These are phyloP conservation scores for Cicer yamashitae DNA, from an alignment of 306 rosid genomes.

Conservation along the genomic window DNA sequence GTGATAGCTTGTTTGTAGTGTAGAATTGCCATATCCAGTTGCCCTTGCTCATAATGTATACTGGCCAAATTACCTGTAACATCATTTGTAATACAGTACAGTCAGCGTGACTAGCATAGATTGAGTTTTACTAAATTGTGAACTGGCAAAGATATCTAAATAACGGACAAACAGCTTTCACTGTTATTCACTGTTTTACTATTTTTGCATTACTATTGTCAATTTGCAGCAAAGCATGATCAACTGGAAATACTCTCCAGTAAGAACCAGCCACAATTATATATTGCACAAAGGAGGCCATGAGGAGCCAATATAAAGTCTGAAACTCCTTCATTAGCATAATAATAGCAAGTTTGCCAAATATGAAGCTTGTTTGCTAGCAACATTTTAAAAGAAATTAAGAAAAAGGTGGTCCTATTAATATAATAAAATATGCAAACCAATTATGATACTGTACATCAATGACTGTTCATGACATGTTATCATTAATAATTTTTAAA, in stretches of 20 bases:
- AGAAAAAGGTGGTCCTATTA: neutral
- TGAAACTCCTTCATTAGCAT: neutral
- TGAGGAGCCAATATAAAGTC: neutral
- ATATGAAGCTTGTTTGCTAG: neutral
- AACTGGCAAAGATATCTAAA: neutral
- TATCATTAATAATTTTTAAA: neutral
- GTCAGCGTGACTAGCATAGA: neutral
- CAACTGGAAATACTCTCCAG: neutral
- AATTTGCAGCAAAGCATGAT: neutral
- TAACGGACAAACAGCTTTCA: neutral
- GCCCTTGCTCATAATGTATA: slow-evolving; percentile 91
- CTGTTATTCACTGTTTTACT: neutral
- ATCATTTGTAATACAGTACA: slow-evolving; percentile 30
- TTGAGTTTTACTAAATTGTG: neutral
- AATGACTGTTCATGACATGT: neutral
- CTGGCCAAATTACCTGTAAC: slow-evolving; percentile 92
- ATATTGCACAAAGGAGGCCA: neutral
- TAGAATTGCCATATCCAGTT: slow-evolving; percentile 87
- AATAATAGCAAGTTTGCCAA: neutral
- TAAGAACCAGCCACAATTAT: neutral
- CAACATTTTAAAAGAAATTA: neutral
- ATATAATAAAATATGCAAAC: neutral
- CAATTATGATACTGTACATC: neutral
- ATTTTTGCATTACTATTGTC: neutral
- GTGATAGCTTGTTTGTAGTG: slow-evolving; percentile 96